Percentiles rank a stretch among this genome's conserved stretches.
These are phyloP conservation scores for Pythium scleroteichum DNA, from an alignment of 352 stramenopile genomes.

Conservation along the genomic window DNA sequence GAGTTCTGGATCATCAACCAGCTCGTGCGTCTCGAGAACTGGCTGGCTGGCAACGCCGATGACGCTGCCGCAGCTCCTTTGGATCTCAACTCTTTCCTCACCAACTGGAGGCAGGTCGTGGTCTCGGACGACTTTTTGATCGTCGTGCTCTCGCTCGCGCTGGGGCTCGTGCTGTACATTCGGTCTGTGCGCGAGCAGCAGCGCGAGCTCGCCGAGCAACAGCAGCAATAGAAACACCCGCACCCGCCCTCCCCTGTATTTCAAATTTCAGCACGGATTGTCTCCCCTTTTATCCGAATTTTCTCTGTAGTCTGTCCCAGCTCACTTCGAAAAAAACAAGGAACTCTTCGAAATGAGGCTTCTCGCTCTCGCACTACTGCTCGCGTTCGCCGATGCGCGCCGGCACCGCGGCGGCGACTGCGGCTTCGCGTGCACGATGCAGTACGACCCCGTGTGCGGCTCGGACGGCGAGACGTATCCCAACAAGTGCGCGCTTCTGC, in stretches of 20 bases:
- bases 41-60: constrained; percentile 8
- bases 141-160: constrained; percentile 52
- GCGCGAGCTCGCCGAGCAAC: constrained; percentile 10
- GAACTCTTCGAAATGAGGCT: no score
- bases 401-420: constrained; percentile 3
- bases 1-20: constrained; percentile 25
- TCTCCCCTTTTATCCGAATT: no score
- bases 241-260: no score
- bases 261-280: no score
- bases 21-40: constrained; percentile 24
- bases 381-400: neutral
- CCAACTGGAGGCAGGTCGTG: constrained; percentile 33
- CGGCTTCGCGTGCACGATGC: constrained; percentile 25
- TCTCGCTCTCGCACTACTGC: neutral
- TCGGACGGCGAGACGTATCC: constrained; percentile 6
- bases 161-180: constrained; percentile 76
- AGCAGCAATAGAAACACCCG: constrained; percentile 8
- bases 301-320: no score
- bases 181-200: constrained; percentile 59
- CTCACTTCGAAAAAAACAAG: no score
- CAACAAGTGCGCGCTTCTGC: neutral
- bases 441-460: constrained; percentile 32
- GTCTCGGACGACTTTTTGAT: constrained; percentile 74
- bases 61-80: neutral
- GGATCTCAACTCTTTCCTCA: neutral